Base-by-base conservation (phyloP, 176 grass and related monocot genomes). In the Coix lacrymajobi region DNA sequence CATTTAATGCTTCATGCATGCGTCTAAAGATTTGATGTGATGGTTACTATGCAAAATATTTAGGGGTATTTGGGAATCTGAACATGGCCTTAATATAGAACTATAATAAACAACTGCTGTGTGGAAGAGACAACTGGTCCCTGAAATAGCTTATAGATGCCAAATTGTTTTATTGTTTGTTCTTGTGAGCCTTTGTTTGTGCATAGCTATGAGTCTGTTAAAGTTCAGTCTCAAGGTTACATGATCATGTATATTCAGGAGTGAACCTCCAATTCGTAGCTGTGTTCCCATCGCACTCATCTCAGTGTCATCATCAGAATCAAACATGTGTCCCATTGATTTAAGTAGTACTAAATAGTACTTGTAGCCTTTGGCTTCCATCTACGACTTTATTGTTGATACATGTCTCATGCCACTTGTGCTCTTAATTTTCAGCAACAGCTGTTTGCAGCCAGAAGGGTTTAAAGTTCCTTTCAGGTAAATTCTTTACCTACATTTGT, bases 381-480 rank as follows among this genome's bases (percentile, higher is more conserved):
- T 62, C 63, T 62, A 7, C 32, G 7, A 43, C 29, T 40, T 26
- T 40, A 29, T 30, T 76, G 2, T 78, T 44, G 36, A 32, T 46
- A 10, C 52, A 63, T 25, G 9, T 88, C 76, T 84, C 29, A 87
- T 32, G 13, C 24, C 14, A 65, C 30, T 4, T 71, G 8, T 69
- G 13, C 12, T 69, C n/a, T 73, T 25, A 4, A 65, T 79, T 90
- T 84, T 73, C 92, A 97, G 94, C 94, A 82, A 85, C 85, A 48
- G 69, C 80, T 63, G 89, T 94, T 63, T 78, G 83, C 62, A 73
- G 38, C 37, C 66, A 86, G 78, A 94, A 72, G 69, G 81, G 73
- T 83, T 97, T 94, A 28, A 91, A 94, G 49, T 97, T 97, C 75
- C 86, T 97, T 13, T 97, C 89, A 88, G 91, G 94, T 97, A 49